phyloP scores from a whole-genome alignment of 2,329 filamentous ascomycete species.

The Pseudogymnoascus destructans region DNA sequence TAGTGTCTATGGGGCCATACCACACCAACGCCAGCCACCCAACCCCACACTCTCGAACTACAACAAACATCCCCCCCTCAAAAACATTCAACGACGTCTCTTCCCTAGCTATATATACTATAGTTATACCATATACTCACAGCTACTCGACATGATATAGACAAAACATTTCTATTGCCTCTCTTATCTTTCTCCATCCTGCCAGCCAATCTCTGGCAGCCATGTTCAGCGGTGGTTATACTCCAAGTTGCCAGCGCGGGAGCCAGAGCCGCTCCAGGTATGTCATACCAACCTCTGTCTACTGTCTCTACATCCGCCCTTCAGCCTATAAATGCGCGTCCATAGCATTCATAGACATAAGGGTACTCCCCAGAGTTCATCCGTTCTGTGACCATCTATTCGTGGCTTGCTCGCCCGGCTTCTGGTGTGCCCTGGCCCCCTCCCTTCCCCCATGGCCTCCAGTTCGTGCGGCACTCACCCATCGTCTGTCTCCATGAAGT shows the following conservation, averaged over 20 bases:
- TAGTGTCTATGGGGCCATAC: neutral
- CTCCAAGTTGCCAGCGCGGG: neutral
- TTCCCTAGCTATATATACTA: constrained; percentile 21
- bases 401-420: neutral
- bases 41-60: neutral
- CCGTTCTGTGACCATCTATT: neutral
- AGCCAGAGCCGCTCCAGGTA: neutral
- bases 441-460: neutral
- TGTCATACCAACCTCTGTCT: neutral
- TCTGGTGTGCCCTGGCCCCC: neutral
- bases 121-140: neutral
- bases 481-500: neutral
- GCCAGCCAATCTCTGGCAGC: neutral
- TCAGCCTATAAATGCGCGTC: neutral
- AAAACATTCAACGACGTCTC: neutral
- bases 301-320: neutral
- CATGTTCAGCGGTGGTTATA: neutral
- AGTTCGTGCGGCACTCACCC: neutral
- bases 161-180: neutral
- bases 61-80: neutral
- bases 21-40: neutral
- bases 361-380: neutral
- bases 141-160: neutral
- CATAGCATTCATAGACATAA: neutral
- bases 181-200: neutral